Base-by-base conservation (phyloP, 2,329 filamentous ascomycete genomes). In the Immersiporthe knoxdaviesiana region DNA sequence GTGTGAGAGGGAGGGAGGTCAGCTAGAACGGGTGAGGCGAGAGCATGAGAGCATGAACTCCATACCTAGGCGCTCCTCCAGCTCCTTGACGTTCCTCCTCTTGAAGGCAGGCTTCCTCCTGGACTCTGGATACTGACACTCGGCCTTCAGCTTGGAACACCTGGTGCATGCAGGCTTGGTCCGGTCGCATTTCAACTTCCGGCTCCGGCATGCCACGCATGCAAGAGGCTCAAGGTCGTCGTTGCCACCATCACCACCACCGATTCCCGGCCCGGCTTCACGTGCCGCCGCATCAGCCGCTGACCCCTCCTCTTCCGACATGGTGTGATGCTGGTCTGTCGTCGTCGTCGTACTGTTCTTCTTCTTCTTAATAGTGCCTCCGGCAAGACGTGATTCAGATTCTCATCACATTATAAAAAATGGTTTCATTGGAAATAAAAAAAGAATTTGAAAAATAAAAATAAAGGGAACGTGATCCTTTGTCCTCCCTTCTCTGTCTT, bases 111-210 rank as follows among this genome's bases (percentile, higher is more conserved):
- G 92, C 82, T 97, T 97, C 81, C 93, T 90, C 76, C 94, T 87
- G 68, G 94, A 92, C 80, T 97, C 93, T 71, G 97, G 94, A 79
- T 97, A 97, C 68, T 92, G 86, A 80, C 95, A 97, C 66, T 92
- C 90, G 77, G 91, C 89, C 65, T 89, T 87, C 61, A 94, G 81
- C 73, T 92, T 88, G 66, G 87, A 83, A 79, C 95, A 97, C 27
- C 94, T 94, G 56, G 89, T 88, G 76, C 95, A 97, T 35, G 88
- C 87, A 21, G 94, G 94, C 76, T 90, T 92, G 61, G 83, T 84
- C 39, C 94, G 91, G 80, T 97, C 94, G 81, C 94, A 97, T 79
- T 92, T 91, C 74, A 97, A 83, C 81, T 97, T 97, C 74, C 94
- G 86, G 76, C 90, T 90, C 73, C 94, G 87, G 79, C 94, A 97